Conservation (phyloP, 108 stramenopile species). For the Mayamaea pseudoterrestris region DNA sequence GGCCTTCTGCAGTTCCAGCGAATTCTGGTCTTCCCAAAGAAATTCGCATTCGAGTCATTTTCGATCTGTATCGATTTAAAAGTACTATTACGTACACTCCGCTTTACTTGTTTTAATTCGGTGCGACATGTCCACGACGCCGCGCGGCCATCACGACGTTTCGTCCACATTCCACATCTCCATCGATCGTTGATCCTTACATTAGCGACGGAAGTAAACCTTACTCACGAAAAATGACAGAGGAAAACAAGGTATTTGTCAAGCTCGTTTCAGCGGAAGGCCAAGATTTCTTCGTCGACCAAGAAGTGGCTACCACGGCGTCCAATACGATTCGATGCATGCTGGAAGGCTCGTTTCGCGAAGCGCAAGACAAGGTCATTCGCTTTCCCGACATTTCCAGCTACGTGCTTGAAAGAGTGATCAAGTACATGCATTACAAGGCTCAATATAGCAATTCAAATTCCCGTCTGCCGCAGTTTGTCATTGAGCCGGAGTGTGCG, state of each 20-base stretch:
- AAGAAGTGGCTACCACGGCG: slow-evolving; percentile 23
- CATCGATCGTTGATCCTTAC: too few species aligned
- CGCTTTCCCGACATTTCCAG: slow-evolving; percentile 67
- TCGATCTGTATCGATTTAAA: too few species aligned
- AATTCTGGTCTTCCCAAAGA: too few species aligned
- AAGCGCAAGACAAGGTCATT: slow-evolving; percentile 70
- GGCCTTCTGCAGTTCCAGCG: too few species aligned
- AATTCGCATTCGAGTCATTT: too few species aligned
- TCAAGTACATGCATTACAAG: slow-evolving; percentile 76
- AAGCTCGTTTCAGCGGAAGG: slow-evolving; percentile 77
- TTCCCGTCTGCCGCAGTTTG: slow-evolving; percentile 65
- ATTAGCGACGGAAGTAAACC: too few species aligned
- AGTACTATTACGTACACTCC: too few species aligned
- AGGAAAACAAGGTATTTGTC: slow-evolving; percentile 25
- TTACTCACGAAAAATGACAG: too few species aligned
- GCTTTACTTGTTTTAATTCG: too few species aligned
- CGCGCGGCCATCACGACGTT: too few species aligned
- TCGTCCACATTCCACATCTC: too few species aligned
- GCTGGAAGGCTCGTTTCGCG: slow-evolving; percentile 70
- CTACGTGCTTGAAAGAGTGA: slow-evolving; percentile 62
- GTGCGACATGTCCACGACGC: too few species aligned
- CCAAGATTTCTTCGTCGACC: slow-evolving; percentile 41
- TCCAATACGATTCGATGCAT: slow-evolving; percentile 60
- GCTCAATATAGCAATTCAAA: slow-evolving; percentile 43
- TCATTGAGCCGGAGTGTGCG: slow-evolving; percentile 76